Base-by-base conservation (phyloP, 1,284 basidiomycete genomes). In the Sporisorium graminicola region DNA sequence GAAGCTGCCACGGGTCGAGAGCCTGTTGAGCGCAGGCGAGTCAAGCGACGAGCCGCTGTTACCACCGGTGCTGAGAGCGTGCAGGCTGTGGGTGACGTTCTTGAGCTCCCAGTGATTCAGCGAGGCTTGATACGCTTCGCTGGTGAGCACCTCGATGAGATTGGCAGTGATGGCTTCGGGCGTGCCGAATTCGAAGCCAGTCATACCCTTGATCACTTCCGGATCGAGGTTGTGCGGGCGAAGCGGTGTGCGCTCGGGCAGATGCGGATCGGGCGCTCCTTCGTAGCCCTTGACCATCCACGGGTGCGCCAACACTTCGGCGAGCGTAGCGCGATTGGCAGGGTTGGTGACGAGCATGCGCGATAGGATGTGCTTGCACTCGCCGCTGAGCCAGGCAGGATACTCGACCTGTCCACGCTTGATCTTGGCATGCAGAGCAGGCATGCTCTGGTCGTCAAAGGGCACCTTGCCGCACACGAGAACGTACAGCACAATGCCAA, bases 381-480 rank as follows among this genome's bases (percentile, higher is more conserved):
- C 96, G 80, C 92, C 90, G 81, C 93, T 95, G 20, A 99, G 88
- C 96, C 96, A 99, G 10, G 93, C 92, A 0, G 96, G 96, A 84
- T 99, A 99, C 85, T 99, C 96, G 52, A 98, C 95, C 49, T 95
- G 88, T 0, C 97, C 96, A 3, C 95, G 91, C 87, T 99, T 99
- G 88, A 99, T 99, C 88, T 99, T 99, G 44, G 96, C 96, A 85
- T 99, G 97, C 55, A 99, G 88, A 0, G 95, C 96, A 2, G 96
- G 97, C 96, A 99, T 99, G 84, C 92, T 95, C 87, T 98, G 95
- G 86, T 99, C 97, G 85, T 99, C 96, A 84, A 99, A 99, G 0
- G 96, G 96, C 1, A 99, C 96, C 87, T 97, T 98, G 58, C 96
- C 97, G 85, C 95, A 98, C 0, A 99, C 95, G 52, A 99, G 89